Base-by-base conservation (phyloP, 305 asterid genomes). In the Fraxinus baroniana region DNA sequence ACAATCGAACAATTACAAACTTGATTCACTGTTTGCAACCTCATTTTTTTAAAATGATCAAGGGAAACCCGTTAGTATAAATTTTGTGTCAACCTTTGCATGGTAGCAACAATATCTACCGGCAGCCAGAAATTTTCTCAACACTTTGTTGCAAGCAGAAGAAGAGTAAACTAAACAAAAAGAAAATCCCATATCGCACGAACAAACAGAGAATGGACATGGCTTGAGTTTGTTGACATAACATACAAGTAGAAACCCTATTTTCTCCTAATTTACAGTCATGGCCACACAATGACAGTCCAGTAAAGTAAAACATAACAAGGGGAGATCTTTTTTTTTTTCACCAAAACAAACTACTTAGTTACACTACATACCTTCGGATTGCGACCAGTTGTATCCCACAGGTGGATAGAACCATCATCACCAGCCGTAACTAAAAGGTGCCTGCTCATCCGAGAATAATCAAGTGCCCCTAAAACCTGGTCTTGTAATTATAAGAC, bases 351-450 rank as follows among this genome's bases (percentile, higher is more conserved):
- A 72, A 2, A 76, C 36, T 62, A 4, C 74, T 74, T 41, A 41
- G 60, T 74, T 64, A 33, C 66, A 82, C 57, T 37, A 79, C 91
- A 79, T 83, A 97, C 99, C 98, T 93, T 97, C 77, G 98, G 99
- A 87, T 86, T 90, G 87, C 98, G 98, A 78, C 94, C 91, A 84
- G 99, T 94, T 79, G 98, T 91, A 91, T 97, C 99, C 99, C 99
- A 97, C 81, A 92, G 88, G 87, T 97, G 99, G 82, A 97, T 79
- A 62, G 99, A 94, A 70, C 98, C 98, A 91, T 97, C 99, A 89
- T 94, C 99, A 83, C 99, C 98, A 84, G 98, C 97, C 57, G 97
- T 97, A 80, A 91, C 98, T 93, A 94, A 90, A 81, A 92, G 94
- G 90, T 97, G 98, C 91, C 98, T 89, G 87, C 99, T 97, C 87